Conservation (phyloP, 1,284 basidiomycete genomes). For the Cutaneotrichosporon spelunceum region DNA sequence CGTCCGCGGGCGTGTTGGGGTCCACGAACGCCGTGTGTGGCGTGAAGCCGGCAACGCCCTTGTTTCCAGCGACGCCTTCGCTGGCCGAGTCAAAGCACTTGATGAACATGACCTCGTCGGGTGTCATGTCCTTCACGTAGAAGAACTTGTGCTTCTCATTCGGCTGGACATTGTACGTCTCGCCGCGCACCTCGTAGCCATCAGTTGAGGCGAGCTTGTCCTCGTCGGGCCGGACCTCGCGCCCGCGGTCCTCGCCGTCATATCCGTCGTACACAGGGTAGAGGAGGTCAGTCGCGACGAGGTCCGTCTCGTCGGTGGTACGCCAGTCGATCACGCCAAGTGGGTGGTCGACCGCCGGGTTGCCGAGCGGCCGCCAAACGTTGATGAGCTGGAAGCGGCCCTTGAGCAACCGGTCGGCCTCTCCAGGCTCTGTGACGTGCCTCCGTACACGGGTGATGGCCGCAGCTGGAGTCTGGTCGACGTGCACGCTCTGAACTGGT, state of each 20-base stretch:
- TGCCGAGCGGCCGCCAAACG: slow-evolving; percentile 24
- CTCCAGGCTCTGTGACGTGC: slow-evolving; percentile 13
- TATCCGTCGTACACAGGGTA: slow-evolving; percentile 16
- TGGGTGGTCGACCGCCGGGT: slow-evolving; percentile 17
- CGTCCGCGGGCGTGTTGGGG: slow-evolving; percentile 19
- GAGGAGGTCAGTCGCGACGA: slow-evolving; percentile 19
- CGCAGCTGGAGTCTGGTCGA: slow-evolving; percentile 25
- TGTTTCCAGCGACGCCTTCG: slow-evolving; percentile 13
- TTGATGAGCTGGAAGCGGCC: slow-evolving; percentile 27
- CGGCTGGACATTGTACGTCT: slow-evolving; percentile 24
- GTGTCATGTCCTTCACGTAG: slow-evolving; percentile 25
- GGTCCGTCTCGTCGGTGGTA: slow-evolving; percentile 11
- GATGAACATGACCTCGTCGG: slow-evolving; percentile 27
- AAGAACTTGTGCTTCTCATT: slow-evolving; percentile 18
- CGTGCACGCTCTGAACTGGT: slow-evolving; percentile 22
- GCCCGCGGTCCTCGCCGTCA: slow-evolving; percentile 23
- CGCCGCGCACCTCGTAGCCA: slow-evolving; percentile 21
- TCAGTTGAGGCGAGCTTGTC: background rate
- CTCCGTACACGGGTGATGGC: slow-evolving; percentile 18
- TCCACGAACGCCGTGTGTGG: slow-evolving; percentile 25
- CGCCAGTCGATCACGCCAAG: slow-evolving; percentile 26
- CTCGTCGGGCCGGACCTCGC: slow-evolving; percentile 14
- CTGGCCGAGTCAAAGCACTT: slow-evolving; percentile 24
- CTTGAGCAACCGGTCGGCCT: slow-evolving; percentile 21
- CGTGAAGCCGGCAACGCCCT: slow-evolving; percentile 20